A percentile compares a stretch with the other conserved stretches of the same genome.
These are phyloP conservation scores for Dendrobium catenatum DNA, from an alignment of 106 monocot genomes.

Conservation along the genomic window DNA sequence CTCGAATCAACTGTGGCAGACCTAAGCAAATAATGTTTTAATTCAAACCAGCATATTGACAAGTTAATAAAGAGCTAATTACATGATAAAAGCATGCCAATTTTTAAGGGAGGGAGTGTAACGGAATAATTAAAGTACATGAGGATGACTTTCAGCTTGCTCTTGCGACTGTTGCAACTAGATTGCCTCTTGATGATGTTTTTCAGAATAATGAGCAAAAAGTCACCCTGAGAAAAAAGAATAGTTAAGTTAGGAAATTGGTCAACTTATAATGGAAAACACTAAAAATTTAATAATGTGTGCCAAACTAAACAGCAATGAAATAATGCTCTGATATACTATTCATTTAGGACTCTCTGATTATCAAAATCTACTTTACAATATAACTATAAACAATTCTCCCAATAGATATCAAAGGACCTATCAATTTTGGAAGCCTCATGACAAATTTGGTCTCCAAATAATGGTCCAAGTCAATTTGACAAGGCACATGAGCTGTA, in stretches of 20 bases:
- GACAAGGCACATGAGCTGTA: neutral
- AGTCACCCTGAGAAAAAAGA: slow-evolving; percentile 73
- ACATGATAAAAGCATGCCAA: slow-evolving; percentile 1
- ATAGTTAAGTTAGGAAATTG: neutral
- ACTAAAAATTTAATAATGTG: neutral
- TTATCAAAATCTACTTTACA: neutral
- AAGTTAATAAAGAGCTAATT: neutral
- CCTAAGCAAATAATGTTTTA: slow-evolving; percentile 26
- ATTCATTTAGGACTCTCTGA: neutral
- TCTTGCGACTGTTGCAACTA: slow-evolving; percentile 22
- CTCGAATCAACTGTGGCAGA: slow-evolving; percentile 89
- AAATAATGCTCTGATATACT: neutral
- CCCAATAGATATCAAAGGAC: neutral
- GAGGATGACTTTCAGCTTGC: slow-evolving; percentile 90
- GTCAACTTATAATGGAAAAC: neutral
- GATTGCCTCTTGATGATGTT: slow-evolving; percentile 60
- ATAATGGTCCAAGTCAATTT: neutral
- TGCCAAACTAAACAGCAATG: neutral
- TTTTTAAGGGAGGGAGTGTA: neutral
- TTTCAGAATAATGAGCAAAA: slow-evolving; percentile 83
- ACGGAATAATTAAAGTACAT: slow-evolving; percentile 42
- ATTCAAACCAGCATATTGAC: neutral
- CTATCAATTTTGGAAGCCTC: neutral
- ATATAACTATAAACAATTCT: neutral
- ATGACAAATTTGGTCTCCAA: neutral